Evolutionary conservation across 2,329 filamentous ascomycete species (phyloP).

Genomic region (Hymenoscyphus scutula): DNA sequence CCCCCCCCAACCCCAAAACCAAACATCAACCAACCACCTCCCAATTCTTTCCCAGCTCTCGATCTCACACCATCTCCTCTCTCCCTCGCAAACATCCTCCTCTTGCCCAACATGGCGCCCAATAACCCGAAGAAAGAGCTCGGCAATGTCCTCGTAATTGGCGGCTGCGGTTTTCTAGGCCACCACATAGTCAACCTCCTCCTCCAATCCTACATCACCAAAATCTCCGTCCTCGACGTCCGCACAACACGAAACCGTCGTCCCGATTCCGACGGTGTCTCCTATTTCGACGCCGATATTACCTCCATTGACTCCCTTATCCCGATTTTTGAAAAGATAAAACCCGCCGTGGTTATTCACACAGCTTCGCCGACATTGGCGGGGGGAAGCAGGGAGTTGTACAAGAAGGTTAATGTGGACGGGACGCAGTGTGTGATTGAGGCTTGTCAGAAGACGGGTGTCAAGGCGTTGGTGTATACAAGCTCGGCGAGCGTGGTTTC

Average conservation of each 20-base stretch:
- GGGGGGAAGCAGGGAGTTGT: constrained; percentile 57
- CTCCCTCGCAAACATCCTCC: background rate
- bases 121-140: constrained; percentile 38
- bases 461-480: constrained; percentile 85
- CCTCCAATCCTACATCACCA: constrained; percentile 54
- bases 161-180: constrained; percentile 81
- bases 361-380: constrained; percentile 70
- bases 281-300: constrained; percentile 77
- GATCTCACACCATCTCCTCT: background rate
- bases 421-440: constrained; percentile 78
- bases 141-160: constrained; percentile 73
- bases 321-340: constrained; percentile 61
- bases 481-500: constrained; percentile 84
- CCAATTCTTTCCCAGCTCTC: background rate
- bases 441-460: constrained; percentile 66
- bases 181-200: constrained; percentile 77
- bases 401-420: constrained; percentile 82
- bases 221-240: constrained; percentile 71
- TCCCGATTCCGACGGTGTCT: constrained; percentile 51
- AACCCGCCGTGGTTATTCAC: constrained; percentile 84
- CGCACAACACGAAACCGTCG: constrained; percentile 66
- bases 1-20: too few species aligned
- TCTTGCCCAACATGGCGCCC: constrained; percentile 16
- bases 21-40: background rate
- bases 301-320: constrained; percentile 62